These are phyloP conservation scores for Cutaneotrichosporon cutaneum DNA, from an alignment of 1,284 basidiomycete genomes.

Conservation along the genomic window DNA sequence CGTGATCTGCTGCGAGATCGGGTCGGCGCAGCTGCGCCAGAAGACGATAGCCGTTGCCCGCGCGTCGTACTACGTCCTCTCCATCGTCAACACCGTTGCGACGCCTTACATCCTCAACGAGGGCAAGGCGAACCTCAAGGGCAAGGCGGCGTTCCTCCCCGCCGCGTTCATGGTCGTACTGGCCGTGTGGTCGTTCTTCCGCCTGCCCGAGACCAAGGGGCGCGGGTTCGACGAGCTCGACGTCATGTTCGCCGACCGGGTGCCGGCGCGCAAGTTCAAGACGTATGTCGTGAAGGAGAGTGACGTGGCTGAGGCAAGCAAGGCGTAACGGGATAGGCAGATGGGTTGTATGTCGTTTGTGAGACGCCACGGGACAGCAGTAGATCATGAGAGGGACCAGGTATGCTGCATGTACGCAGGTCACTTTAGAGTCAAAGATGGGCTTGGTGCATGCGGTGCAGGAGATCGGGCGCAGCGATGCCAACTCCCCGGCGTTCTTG, in stretches of 20 bases:
- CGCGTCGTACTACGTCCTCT: slow-evolving; percentile 51
- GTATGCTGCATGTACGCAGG: too few relatives aligned
- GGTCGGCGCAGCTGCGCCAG: slow-evolving; percentile 52
- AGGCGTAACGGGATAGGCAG: not conserved
- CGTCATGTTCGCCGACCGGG: slow-evolving; percentile 36
- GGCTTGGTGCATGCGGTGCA: too few relatives aligned
- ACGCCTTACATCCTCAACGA: slow-evolving; percentile 25
- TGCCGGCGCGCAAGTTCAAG: slow-evolving; percentile 13
- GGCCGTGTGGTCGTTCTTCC: slow-evolving; percentile 36
- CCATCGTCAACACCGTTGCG: slow-evolving; percentile 17
- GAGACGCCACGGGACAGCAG: too few relatives aligned
- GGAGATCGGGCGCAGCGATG: too few relatives aligned
- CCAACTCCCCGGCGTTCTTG: too few relatives aligned
- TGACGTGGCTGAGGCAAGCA: not conserved
- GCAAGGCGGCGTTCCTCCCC: slow-evolving; percentile 37
- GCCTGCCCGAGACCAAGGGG: slow-evolving; percentile 51
- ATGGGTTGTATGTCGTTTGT: not conserved
- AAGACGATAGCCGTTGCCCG: slow-evolving; percentile 56
- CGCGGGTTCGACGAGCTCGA: slow-evolving; percentile 50
- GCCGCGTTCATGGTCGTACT: slow-evolving; percentile 35
- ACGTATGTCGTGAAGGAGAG: not conserved
- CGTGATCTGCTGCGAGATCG: slow-evolving; percentile 50
- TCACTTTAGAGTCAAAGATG: too few relatives aligned
- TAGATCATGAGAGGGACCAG: too few relatives aligned
- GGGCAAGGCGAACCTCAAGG: slow-evolving; percentile 21